phyloP scores from a whole-genome alignment of 164 flowering plant genomes.

The Liquidambar formosana region DNA sequence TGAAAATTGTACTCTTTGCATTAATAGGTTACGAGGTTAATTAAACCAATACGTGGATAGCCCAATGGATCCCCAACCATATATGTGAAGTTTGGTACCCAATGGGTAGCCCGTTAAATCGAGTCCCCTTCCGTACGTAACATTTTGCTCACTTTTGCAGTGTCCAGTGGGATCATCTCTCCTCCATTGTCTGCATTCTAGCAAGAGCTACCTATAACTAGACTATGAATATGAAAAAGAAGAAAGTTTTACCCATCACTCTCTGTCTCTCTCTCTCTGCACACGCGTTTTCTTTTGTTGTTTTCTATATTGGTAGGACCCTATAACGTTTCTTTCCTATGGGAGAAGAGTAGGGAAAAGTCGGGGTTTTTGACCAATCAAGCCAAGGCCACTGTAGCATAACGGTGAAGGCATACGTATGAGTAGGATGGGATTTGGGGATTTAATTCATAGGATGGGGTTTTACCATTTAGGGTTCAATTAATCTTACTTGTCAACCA shows the following conservation, averaged over 20 bases:
- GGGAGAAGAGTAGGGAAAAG: too few relatives aligned
- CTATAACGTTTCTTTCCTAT: background rate
- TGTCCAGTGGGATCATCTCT: background rate
- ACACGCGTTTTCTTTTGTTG: background rate
- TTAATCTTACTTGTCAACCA: too few relatives aligned
- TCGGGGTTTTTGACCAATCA: background rate
- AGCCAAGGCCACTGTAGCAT: too few relatives aligned
- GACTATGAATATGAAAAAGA: background rate
- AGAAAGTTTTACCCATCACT: background rate
- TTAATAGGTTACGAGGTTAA: too few relatives aligned
- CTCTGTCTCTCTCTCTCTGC: background rate
- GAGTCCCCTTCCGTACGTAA: constrained; percentile 25
- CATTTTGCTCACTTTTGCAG: constrained; percentile 8
- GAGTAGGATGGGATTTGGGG: too few relatives aligned
- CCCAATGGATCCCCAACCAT: too few relatives aligned
- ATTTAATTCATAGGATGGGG: too few relatives aligned
- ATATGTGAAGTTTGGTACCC: background rate
- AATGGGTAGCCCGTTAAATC: constrained; percentile 13
- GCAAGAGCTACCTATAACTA: background rate
- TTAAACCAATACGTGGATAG: too few relatives aligned
- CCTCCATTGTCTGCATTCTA: constrained; percentile 7
- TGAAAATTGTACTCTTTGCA: too few relatives aligned
- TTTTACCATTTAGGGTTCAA: too few relatives aligned
- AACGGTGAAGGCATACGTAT: too few relatives aligned
- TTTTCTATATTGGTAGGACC: background rate